Evolutionary conservation across 306 rosid genomes (phyloP), one percentile per base, ranked within the genome.

Genomic region (Lathyrus oleraceus): DNA sequence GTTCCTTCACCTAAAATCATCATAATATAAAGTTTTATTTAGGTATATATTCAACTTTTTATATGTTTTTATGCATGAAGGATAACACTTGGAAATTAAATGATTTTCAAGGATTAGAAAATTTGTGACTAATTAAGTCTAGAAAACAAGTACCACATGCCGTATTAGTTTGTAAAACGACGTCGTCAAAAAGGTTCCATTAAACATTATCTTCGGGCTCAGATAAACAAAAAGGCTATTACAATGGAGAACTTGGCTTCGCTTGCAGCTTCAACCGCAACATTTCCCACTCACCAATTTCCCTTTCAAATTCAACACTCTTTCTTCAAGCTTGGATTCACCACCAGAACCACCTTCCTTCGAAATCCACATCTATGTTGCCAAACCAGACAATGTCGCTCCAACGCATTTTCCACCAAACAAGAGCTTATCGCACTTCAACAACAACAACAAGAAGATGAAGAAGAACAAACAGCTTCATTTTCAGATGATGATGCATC

Each of bases 201-300:
- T 35, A 21, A 61, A 25, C n/a, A 52, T 30, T 77, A 70, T 76
- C 76, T 59, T 10, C 27, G 4, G 44, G 53, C 12, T 14, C 30
- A 67, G 81, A 77, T 77, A 77, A 69, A 69, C 10, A 52, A n/a
- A 15, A 47, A 3, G 12, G 5, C 5, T 0, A 5, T 49, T 1
- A 16, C 63, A 44, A 93, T 90, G 98, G 91, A 82, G 96, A 93
- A 81, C 79, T 83, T 93, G 2, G 73, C 79, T 57, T 56, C 74
- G 0, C 85, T 74, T 27, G 28, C 74, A 16, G 48, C 86, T 61
- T 68, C 87, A 40, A 65, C 73, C 23, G 47, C 61, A 66, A 32
- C 69, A 1, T 77, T 77, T 69, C 58, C 71, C 53, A 67, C 78
- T 4, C 69, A 53, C 8, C 75, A 76, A 14, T 72, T 61, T 54